Base-by-base conservation (phyloP, 148 eudicot genomes). In the Euryodendron excelsum region DNA sequence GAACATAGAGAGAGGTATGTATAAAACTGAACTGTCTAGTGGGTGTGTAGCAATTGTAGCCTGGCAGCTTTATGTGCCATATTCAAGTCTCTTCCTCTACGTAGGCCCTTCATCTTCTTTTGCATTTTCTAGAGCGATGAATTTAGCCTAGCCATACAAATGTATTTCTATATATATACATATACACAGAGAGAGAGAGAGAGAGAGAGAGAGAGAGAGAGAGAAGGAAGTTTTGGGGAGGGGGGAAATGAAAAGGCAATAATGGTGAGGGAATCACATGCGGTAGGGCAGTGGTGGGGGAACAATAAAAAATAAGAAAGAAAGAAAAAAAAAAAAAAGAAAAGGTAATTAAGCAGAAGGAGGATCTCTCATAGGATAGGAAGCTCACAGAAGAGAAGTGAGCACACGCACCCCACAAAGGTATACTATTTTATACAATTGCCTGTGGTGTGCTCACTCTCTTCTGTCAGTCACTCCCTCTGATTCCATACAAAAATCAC, bases 361-460 rank as follows among this genome's bases (percentile, higher is more conserved):
- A 11, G 18, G 27, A 11, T 30, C 25, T 12, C 14, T 9, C 25
- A 33, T 10, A 63, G 2, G 55, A 25, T 2, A 9, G 48, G 21
- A 15, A 25, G 76, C 44, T 58, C 76, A 78, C 80, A 78, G 80
- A 61, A 78, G 80, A 78, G 76, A 78, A 70, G 80, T 78, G 80
- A 78, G 80, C 80, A 78, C 80, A 70, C 68, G 48, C 72, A 41
- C 58, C 47, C 41, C 33, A 36, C 69, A 60, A 34, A 6, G 18
- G 67, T 55, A 53, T 69, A 71, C 15, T 58, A 37, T 31, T 3
- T 9, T 69, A 70, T 69, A 78, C 69, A 70, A 70, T 55, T 78
- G 80, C 56, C 56, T 78, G 69, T 74, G 1, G 56, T 78, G 74
- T 78, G 80, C 80, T 78, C 80, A 78, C 80, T 78, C 80, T 78